Conservation (phyloP, 805 yeast genomes). For the Hanseniaspora mollemarum region DNA sequence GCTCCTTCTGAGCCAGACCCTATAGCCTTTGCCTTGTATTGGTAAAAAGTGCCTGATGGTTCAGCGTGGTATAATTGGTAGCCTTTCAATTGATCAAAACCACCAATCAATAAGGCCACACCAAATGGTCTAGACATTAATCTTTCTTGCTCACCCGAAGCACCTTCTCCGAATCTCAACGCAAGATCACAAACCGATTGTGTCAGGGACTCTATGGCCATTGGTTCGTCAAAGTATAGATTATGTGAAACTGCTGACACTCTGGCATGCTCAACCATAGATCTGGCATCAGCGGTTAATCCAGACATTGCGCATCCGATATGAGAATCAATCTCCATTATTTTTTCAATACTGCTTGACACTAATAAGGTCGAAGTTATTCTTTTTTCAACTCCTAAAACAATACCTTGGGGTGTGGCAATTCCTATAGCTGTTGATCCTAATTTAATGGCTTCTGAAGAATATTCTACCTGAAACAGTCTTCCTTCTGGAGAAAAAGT, state of each 20-base stretch:
- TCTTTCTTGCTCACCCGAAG: slow-evolving; percentile 77
- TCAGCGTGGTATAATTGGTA: slow-evolving; percentile 98
- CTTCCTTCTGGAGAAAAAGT: slow-evolving; percentile 99
- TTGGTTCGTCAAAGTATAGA: slow-evolving; percentile 81
- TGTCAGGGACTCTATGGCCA: slow-evolving; percentile 84
- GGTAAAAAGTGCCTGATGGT: slow-evolving; percentile 95
- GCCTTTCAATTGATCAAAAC: slow-evolving; percentile 82
- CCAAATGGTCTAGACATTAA: slow-evolving; percentile 95
- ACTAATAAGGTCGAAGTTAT: slow-evolving; percentile 88
- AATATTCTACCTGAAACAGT: slow-evolving; percentile 93
- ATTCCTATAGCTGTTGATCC: slow-evolving; percentile 93
- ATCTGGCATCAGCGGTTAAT: slow-evolving; percentile 94
- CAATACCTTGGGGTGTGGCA: slow-evolving; percentile 88
- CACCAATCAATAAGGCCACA: slow-evolving; percentile 92
- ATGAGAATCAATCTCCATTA: slow-evolving; percentile 85
- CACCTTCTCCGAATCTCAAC: slow-evolving; percentile 92
- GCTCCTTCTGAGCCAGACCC: slow-evolving; percentile 99
- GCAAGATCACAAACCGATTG: slow-evolving; percentile 97
- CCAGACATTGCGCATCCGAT: slow-evolving; percentile 99
- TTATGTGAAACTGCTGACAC: slow-evolving; percentile 79
- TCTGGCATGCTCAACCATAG: slow-evolving; percentile 97
- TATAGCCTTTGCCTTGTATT: slow-evolving; percentile 96
- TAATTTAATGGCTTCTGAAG: slow-evolving; percentile 88
- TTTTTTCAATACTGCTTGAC: slow-evolving; percentile 87
- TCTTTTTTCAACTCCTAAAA: slow-evolving; percentile 92